phyloP scores from a whole-genome alignment of 257 asterid species.

The Fraxinus cuspidata region DNA sequence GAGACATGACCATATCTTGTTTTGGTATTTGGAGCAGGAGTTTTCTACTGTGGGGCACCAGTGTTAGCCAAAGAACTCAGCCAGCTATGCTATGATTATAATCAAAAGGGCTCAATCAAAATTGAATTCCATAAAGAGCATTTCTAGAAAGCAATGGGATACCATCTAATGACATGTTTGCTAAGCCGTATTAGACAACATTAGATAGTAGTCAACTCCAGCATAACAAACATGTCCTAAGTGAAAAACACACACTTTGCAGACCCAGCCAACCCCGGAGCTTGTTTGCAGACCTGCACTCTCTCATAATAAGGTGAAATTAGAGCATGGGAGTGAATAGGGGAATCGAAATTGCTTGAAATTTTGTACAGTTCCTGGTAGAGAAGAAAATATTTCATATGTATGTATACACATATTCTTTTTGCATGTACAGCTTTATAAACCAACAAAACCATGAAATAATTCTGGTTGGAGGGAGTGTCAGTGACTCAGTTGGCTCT shows the following conservation, averaged over 20 bases:
- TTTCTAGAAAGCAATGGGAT: constrained; percentile 41
- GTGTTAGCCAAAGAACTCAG: constrained; percentile 90
- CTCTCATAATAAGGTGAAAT: constrained; percentile 15
- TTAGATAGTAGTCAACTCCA: background rate
- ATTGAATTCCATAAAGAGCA: constrained; percentile 97
- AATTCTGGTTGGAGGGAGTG: background rate
- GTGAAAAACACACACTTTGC: background rate
- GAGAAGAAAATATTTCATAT: constrained; percentile 14
- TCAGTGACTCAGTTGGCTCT: background rate
- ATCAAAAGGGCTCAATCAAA: constrained; percentile 86
- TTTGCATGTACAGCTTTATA: background rate
- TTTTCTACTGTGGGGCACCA: constrained; percentile 91
- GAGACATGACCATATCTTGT: constrained; percentile 5
- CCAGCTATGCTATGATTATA: constrained; percentile 76
- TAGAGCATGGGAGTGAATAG: constrained; percentile 7
- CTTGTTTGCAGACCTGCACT: constrained; percentile 7
- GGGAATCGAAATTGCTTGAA: constrained; percentile 20
- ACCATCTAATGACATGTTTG: background rate
- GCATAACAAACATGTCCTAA: constrained; percentile 1
- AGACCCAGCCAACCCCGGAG: background rate
- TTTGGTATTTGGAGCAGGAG: constrained; percentile 56
- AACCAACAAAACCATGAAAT: background rate
- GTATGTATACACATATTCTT: constrained; percentile 25
- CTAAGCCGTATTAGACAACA: background rate
- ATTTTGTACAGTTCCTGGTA: constrained; percentile 39